Base-by-base conservation (phyloP, 2,329 filamentous ascomycete genomes). In the Diaporthe australafricana region DNA sequence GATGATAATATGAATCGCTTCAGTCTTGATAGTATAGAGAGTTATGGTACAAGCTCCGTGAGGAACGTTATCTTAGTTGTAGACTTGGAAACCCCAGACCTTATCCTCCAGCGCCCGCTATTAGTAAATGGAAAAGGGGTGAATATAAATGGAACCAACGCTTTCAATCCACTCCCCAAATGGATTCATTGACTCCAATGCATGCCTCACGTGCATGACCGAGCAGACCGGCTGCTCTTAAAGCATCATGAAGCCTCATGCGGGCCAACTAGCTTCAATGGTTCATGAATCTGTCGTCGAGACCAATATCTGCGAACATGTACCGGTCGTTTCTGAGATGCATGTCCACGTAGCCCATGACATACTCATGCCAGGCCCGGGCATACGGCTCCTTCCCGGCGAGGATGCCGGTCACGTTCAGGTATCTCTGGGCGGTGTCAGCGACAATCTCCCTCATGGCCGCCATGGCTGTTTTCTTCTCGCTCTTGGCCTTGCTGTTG, bases 281-380 rank as follows among this genome's bases (percentile, higher is more conserved):
- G 22, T 62, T 32, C 52, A 68, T 17, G 63, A 70, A 70, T 27
- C 45, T 65, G n/a, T 55, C 56, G 27, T 65, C 40, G 17, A 73
- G 22, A 27, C 53, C 63, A 53, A 75, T 66, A 9, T 75, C 73
- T 3, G 73, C 62, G 32, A 75, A 72, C 27, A 66, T 71, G 32
- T 75, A 74, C 3, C 73, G 68, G 9, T 72, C 68, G 6, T 62
- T 70, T 14, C 50, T 70, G 32, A 75, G 66, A 20, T 75, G 74
- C 74, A 75, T 75, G 8, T 71, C 73, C 12, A 80, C 72, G 32
- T 76, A 79, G 0, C 78, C 78, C 72, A 79, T 74, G 30, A 76
- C 75, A 40, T 78, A 76, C 25, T 76, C 74, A 14, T 77, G 72
- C 74, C 77, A 76, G 6, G 74, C 73, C 2, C 66, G 68, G 12